phyloP scores from a whole-genome alignment of 2,329 filamentous ascomycete species.

The Rhytidhysteron rufulum region DNA sequence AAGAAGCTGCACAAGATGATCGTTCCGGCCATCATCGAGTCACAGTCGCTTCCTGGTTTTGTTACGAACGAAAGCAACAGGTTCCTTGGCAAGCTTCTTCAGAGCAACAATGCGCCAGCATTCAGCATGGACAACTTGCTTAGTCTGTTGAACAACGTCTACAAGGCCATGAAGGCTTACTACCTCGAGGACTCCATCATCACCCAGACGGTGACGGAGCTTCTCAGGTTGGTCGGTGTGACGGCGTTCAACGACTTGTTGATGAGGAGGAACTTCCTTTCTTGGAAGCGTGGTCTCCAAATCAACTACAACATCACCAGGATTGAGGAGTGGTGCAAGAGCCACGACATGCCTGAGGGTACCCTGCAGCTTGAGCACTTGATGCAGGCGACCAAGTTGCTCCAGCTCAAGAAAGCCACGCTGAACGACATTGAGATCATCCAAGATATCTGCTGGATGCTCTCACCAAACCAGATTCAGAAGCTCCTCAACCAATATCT shows the following conservation, averaged over 20 bases:
- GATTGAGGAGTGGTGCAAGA: slow-evolving; percentile 99
- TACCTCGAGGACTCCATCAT: slow-evolving; percentile 96
- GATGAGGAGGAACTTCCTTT: slow-evolving; percentile 97
- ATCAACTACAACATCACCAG: slow-evolving; percentile 99
- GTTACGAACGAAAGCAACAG: slow-evolving; percentile 98
- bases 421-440: slow-evolving; percentile 99
- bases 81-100: slow-evolving; percentile 94
- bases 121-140: slow-evolving; percentile 99
- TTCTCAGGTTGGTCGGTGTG: slow-evolving; percentile 88
- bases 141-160: slow-evolving; percentile 92
- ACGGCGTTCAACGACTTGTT: slow-evolving; percentile 98
- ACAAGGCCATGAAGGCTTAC: slow-evolving; percentile 98
- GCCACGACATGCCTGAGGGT: slow-evolving; percentile 98
- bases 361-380: slow-evolving; percentile 96
- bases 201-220: slow-evolving; percentile 89
- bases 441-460: slow-evolving; percentile 99
- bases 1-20: slow-evolving; percentile 99
- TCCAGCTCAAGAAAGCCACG: slow-evolving; percentile 98
- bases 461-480: slow-evolving; percentile 98
- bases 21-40: slow-evolving; percentile 97
- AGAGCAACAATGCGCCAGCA: slow-evolving; percentile 84
- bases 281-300: slow-evolving; percentile 97
- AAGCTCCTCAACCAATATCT: slow-evolving; percentile 98
- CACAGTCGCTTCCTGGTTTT: slow-evolving; percentile 94
- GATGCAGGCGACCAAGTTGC: slow-evolving; percentile 98